Conservation (phyloP, 2,329 filamentous ascomycete genomes). For the Pestalotiopsis sp. region DNA sequence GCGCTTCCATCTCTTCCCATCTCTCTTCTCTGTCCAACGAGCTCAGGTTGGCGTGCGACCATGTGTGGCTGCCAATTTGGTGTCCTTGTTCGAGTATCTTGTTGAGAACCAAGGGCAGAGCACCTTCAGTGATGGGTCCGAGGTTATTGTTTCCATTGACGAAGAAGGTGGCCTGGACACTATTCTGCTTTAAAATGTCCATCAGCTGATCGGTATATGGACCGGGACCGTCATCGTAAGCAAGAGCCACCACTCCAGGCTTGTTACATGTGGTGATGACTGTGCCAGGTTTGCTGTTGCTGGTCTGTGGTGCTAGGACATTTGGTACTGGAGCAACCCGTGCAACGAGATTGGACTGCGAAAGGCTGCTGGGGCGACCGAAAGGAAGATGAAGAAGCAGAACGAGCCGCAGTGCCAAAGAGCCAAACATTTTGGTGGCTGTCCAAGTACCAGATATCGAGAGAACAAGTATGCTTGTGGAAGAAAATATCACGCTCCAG, state of each 20-base stretch:
- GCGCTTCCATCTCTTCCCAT: slow-evolving; percentile 43
- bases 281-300: neutral
- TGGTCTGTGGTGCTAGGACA: neutral
- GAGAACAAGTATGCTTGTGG: neutral
- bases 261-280: slow-evolving; percentile 18
- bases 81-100: slow-evolving; percentile 42
- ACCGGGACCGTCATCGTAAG: slow-evolving; percentile 31
- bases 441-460: neutral
- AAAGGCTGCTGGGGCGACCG: neutral
- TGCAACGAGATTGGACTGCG: neutral
- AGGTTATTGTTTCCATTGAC: slow-evolving; percentile 40
- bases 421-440: neutral
- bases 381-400: neutral
- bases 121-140: slow-evolving; percentile 5
- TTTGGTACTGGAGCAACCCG: neutral
- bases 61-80: slow-evolving; percentile 52
- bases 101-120: neutral
- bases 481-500: neutral
- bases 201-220: slow-evolving; percentile 23
- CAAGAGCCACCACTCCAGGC: slow-evolving; percentile 24
- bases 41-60: slow-evolving; percentile 46
- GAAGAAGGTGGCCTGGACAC: slow-evolving; percentile 28
- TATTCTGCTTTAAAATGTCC: slow-evolving; percentile 18
- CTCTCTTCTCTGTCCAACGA: slow-evolving; percentile 35
- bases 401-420: neutral